Evolutionary conservation across 106 monocot species (phyloP), one percentile per base, ranked within the genome.

Genomic region (Dendrobium chrysotoxum): DNA sequence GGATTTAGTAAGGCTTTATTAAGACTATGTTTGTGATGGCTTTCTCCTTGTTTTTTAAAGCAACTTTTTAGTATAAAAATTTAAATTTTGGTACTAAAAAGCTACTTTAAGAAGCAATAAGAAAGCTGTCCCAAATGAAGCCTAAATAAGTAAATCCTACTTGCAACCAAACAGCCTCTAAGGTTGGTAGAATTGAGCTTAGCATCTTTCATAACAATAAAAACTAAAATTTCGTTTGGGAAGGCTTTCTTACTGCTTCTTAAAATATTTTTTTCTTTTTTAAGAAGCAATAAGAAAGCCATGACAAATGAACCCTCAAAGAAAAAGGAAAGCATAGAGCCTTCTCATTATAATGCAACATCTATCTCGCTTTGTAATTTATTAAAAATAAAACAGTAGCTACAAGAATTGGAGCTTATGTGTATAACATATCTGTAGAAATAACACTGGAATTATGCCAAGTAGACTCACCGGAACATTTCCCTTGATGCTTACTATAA

Each of bases 391-490:
- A 21, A 74, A 4, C 38, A 40, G 41, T 30, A 64, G 41, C 75
- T 76, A 61, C 75, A 74, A 26, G 53, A 72, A 80, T 53, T 5
- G 17, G 21, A 65, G 28, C 67, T 11, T 46, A 17, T 70, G 41
- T 45, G 53, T 80, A 53, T 18, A 44, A 41, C 40, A 81, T 13
- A 80, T 30, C 9, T 53, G 21, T 31, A 54, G 53, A 53, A 25
- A 72, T 21, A 70, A 53, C 16, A 72, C 26, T 25, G 54, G 25
- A 26, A 75, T 39, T 40, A 72, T 53, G 72, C 12, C 77, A 53
- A 35, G 31, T 40, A 55, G 26, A 75, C 74, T 58, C 75, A 75
- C 74, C n/a, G 17, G 18, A 42, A 40, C 73, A 75, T 75, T 57
- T 15, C 25, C 28, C 61, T 81, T 41, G 7, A 81, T 16, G 2